Evolutionary conservation across 2,329 filamentous ascomycete species (phyloP).

Genomic region (Lasiodiplodia gonubiensis): DNA sequence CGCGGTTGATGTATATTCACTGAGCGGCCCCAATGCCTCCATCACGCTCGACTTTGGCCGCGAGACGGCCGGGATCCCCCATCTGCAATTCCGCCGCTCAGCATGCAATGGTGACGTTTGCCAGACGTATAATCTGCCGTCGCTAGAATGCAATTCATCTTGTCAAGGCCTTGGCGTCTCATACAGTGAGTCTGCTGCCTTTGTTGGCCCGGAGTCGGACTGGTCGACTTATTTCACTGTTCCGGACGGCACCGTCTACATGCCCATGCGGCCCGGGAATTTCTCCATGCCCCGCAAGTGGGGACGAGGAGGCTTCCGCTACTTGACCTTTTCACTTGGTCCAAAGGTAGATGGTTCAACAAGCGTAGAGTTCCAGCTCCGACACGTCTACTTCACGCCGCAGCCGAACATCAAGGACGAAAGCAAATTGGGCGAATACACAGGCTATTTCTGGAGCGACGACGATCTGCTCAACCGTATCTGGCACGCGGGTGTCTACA

Average conservation of each 20-base stretch:
- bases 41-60: constrained; percentile 3
- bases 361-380: neutral
- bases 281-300: constrained; percentile 52
- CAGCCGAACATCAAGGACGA: constrained; percentile 38
- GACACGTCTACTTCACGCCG: constrained; percentile 1
- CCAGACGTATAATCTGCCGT: neutral
- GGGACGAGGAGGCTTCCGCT: constrained; percentile 60
- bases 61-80: neutral
- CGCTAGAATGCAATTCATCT: constrained; percentile 2
- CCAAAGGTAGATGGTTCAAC: neutral
- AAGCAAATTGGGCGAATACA: constrained; percentile 43
- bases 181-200: constrained; percentile 1
- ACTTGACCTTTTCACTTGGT: constrained; percentile 55
- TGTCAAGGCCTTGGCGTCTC: constrained; percentile 5
- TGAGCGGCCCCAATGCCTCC: constrained; percentile 8
- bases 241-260: constrained; percentile 54
- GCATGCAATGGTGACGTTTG: neutral
- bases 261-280: constrained; percentile 43
- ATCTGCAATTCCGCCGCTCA: neutral
- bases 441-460: constrained; percentile 44
- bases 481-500: constrained; percentile 60
- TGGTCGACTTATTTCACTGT: constrained; percentile 48
- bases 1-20: neutral
- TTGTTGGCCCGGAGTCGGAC: constrained; percentile 49
- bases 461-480: constrained; percentile 47